Base-by-base conservation (phyloP, 768 basidiomycete species). In the Gymnopilus junonius region DNA sequence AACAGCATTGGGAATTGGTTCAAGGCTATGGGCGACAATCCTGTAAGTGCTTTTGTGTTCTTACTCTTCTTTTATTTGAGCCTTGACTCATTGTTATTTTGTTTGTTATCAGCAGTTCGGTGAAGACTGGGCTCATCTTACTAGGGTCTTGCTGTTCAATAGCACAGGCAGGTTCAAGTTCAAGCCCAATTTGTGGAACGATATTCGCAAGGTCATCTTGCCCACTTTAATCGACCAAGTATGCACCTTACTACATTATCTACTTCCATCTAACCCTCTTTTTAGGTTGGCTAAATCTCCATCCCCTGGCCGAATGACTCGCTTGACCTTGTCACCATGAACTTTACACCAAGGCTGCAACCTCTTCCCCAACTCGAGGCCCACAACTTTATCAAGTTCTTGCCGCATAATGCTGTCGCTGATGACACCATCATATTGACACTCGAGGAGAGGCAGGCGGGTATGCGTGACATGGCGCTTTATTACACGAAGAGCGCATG, bases 281-380 rank as follows among this genome's bases (percentile, higher is more conserved):
- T 21, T 11, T 50, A 91, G 87, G 80, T 91, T 53, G 90, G 90
- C n/a, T 91, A 93, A 68, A 72, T 95, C 58, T 94, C 95, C 7
- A 96, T 99, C 67, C 97, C 96, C 0, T 89, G 95, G 87, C 95
- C 72, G 95, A 97, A 76, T 99, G 89, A 94, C 53, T 71, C 82
- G 8, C 77, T 96, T 63, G 95, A 97, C 68, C 83, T 97, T 42
- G 93, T 97, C 59, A 87, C 98, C 65, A 97, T 98, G 82, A 98
- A 97, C 74, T 83, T 97, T 34, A 91, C 92, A 1, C 82, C 96
- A 15, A 88, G 92, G 62, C 83, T 95, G 95, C 1, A 94, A 91
- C 69, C 70, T 91, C 63, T 82, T 93, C 55, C 34, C 34, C 77
- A 83, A 3, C 64, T 92, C 59, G 92, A 96, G 61, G 88, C 90